phyloP scores from a whole-genome alignment of 208 protist species.

The Borovskyia barvae region DNA sequence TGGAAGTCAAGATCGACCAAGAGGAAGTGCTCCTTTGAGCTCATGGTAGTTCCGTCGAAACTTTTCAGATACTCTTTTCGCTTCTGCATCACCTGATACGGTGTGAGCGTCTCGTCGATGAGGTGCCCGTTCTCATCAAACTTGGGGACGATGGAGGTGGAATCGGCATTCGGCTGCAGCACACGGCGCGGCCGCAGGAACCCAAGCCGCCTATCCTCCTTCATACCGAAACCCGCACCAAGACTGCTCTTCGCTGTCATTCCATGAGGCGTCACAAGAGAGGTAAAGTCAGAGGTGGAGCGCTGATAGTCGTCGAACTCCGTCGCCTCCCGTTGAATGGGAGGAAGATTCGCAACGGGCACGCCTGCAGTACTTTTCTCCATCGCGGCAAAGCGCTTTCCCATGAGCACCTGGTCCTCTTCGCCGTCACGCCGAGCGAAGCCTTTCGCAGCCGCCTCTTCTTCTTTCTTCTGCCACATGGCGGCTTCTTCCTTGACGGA shows the following conservation, averaged over 20 bases:
- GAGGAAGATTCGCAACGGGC: conserved; percentile 63
- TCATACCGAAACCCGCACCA: conserved; percentile 79
- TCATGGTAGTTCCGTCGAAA: conserved; percentile 79
- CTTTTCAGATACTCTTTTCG: conserved; percentile 80
- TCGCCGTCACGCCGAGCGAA: conserved; percentile 54
- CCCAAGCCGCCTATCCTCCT: conserved; percentile 78
- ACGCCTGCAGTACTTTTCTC: conserved; percentile 46
- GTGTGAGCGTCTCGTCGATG: conserved; percentile 61
- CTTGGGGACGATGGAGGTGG: conserved; percentile 55
- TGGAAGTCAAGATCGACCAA: conserved; percentile 87
- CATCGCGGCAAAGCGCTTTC: conserved; percentile 35
- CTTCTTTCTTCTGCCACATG: conserved; percentile 34
- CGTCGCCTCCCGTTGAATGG: conserved; percentile 37
- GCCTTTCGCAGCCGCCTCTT: conserved; percentile 47
- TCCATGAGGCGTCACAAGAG: conserved; percentile 65
- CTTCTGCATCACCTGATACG: conserved; percentile 61
- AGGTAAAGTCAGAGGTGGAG: conserved; percentile 80
- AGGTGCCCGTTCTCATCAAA: conserved; percentile 59
- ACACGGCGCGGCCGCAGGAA: conserved; percentile 69
- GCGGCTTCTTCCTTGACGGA: conserved; percentile 31
- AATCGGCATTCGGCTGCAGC: conserved; percentile 57
- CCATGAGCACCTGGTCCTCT: conserved; percentile 61
- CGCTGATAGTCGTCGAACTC: conserved; percentile 75
- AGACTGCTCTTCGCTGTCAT: conserved; percentile 42
- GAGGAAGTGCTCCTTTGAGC: conserved; percentile 80